These are phyloP conservation scores for Hypoxylon perforatum DNA, from an alignment of 495 filamentous ascomycete genomes.

Conservation along the genomic window DNA sequence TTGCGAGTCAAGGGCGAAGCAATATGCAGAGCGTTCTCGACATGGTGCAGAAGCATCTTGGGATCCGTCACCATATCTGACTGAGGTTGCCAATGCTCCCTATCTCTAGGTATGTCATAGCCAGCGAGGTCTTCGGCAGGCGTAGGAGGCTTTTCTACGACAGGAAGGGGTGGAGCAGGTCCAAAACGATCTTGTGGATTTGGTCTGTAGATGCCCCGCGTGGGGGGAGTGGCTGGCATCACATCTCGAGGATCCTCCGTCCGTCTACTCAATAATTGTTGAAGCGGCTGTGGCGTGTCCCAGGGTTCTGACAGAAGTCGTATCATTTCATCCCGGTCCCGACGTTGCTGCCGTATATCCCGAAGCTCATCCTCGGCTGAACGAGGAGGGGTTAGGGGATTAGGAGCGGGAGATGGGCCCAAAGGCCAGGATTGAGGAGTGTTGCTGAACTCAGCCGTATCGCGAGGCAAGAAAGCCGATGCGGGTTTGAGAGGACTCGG, in stretches of 20 bases:
- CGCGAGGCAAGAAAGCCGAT: conserved; percentile 24
- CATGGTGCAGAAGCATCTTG: conserved; percentile 34
- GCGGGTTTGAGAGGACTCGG: conserved; percentile 22
- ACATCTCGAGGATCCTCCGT: conserved; percentile 1
- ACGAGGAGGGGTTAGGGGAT: conserved; percentile 7
- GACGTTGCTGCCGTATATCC: conserved; percentile 15
- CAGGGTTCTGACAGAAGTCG: background rate
- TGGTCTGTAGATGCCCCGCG: background rate
- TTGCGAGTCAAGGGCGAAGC: conserved; percentile 69
- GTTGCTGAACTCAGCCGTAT: background rate
- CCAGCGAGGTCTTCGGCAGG: conserved; percentile 4
- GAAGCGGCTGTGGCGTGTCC: conserved; percentile 2
- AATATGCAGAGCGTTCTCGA: conserved; percentile 6
- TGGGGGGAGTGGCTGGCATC: background rate
- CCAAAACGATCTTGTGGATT: background rate
- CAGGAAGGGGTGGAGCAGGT: background rate
- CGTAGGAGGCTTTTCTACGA: background rate
- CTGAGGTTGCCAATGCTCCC: conserved; percentile 40
- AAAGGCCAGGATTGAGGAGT: conserved; percentile 23
- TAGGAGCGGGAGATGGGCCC: conserved; percentile 12
- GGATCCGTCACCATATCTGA: conserved; percentile 31
- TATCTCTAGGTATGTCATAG: conserved; percentile 32
- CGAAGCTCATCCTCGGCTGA: conserved; percentile 17
- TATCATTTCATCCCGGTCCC: background rate
- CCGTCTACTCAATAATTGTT: background rate